These are phyloP conservation scores for Yamagishiella unicocca DNA, from an alignment of 139 green algal genomes.

Conservation along the genomic window DNA sequence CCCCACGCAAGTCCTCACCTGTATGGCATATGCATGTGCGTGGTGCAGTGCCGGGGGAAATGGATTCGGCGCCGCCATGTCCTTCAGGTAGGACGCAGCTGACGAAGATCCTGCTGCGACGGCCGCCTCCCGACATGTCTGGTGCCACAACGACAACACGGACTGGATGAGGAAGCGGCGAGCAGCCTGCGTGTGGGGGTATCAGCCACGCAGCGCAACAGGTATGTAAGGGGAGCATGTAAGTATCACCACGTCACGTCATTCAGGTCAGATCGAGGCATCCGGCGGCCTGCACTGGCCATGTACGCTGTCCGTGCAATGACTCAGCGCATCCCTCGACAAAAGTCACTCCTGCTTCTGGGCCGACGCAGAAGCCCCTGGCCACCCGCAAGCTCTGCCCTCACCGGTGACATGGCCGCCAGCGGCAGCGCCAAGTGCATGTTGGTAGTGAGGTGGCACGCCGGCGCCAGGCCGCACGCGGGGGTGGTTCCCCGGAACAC, in stretches of 20 bases:
- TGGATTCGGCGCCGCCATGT: constrained; percentile 43
- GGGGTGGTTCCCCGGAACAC: constrained; percentile 44
- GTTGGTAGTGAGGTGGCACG: constrained; percentile 52
- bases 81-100: constrained; percentile 43
- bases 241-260: too few species aligned
- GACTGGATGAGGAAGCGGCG: constrained; percentile 32
- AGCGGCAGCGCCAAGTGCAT: constrained; percentile 51
- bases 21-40: constrained; percentile 32
- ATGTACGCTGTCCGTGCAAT: too few species aligned
- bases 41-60: constrained; percentile 27
- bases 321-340: too few species aligned
- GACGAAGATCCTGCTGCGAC: background rate
- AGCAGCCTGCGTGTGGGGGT: constrained; percentile 35
- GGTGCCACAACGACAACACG: constrained; percentile 55
- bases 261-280: too few species aligned
- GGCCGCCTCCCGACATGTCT: constrained; percentile 44
- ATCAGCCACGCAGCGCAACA: too few species aligned
- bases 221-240: too few species aligned
- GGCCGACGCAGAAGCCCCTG: too few species aligned
- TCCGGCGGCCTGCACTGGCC: too few species aligned
- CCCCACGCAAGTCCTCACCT: constrained; percentile 14
- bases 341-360: too few species aligned
- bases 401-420: constrained; percentile 48
- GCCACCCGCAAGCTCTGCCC: background rate
- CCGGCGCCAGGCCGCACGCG: constrained; percentile 50